Percentiles rank a stretch among this genome's conserved stretches.
Evolutionary conservation across 495 filamentous ascomycete species (phyloP).

Genomic region (Neurospora sp.): DNA sequence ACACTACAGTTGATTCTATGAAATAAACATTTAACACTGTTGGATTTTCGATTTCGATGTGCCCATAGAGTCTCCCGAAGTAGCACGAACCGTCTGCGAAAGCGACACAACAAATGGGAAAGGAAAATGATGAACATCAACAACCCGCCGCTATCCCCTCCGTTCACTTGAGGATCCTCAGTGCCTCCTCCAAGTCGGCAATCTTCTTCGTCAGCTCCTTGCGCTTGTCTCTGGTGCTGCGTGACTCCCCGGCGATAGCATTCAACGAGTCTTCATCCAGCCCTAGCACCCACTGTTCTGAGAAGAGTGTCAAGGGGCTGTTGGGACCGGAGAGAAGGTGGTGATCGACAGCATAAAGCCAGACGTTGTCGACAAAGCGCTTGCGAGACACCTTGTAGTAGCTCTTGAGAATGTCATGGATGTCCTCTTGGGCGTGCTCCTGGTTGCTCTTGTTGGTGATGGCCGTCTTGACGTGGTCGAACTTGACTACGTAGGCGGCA

Average conservation of each 20-base stretch:
- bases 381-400: slow-evolving; percentile 53
- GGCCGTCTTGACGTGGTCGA: slow-evolving; percentile 6
- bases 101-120: no score
- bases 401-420: slow-evolving; percentile 48
- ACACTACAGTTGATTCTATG: no score
- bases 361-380: slow-evolving; percentile 49
- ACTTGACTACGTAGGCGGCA: neutral
- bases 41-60: no score
- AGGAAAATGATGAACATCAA: neutral
- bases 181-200: slow-evolving; percentile 15
- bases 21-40: no score
- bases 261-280: slow-evolving; percentile 22
- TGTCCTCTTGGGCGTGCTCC: slow-evolving; percentile 35
- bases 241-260: slow-evolving; percentile 26
- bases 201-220: slow-evolving; percentile 19
- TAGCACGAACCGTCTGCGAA: no score
- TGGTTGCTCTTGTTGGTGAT: slow-evolving; percentile 35
- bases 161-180: slow-evolving; percentile 15
- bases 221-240: slow-evolving; percentile 12
- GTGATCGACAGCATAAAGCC: slow-evolving; percentile 25
- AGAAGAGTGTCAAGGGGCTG: slow-evolving; percentile 25
- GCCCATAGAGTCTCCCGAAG: no score
- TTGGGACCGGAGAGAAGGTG: slow-evolving; percentile 22
- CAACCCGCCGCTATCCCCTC: neutral
- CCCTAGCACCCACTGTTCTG: slow-evolving; percentile 23